Evolutionary conservation across 2,329 filamentous ascomycete species (phyloP).

Genomic region (Thermochaetoides dissita): DNA sequence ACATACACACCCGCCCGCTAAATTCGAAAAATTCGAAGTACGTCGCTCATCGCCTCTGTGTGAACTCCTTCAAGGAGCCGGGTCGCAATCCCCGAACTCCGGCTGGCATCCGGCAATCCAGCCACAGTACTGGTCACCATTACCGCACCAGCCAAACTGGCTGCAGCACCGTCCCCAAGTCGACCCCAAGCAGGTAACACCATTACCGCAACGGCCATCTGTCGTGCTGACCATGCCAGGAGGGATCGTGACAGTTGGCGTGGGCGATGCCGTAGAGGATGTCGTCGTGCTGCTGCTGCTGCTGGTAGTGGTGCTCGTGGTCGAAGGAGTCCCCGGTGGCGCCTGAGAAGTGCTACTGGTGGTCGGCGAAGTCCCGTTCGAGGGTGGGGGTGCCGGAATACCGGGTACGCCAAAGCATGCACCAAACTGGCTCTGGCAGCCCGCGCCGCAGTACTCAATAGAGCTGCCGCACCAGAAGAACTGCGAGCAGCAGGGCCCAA

Average conservation of each 20-base stretch:
- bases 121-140: conserved; percentile 19
- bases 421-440: conserved; percentile 14
- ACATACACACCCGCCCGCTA: too few relatives aligned
- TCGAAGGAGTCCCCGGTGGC: conserved; percentile 3
- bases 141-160: conserved; percentile 18
- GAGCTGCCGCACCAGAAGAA: conserved; percentile 17
- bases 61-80: neutral
- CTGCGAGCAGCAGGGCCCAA: conserved; percentile 17
- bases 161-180: conserved; percentile 16
- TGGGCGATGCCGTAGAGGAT: conserved; percentile 3
- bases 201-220: conserved; percentile 16
- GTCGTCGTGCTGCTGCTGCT: conserved; percentile 2
- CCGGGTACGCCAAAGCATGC: conserved; percentile 12
- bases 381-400: conserved; percentile 1
- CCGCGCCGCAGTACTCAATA: conserved; percentile 15
- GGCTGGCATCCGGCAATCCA: conserved; percentile 18
- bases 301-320: conserved; percentile 3
- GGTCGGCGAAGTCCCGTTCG: conserved; percentile 6
- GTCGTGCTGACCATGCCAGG: conserved; percentile 13
- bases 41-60: too few relatives aligned
- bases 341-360: conserved; percentile 1
- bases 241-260: conserved; percentile 9
- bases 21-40: neutral
- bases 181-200: conserved; percentile 14
- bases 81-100: conserved; percentile 19